Base-by-base conservation (phyloP, 1,139 yeast genomes). In the Suhomyces bribrorum region DNA sequence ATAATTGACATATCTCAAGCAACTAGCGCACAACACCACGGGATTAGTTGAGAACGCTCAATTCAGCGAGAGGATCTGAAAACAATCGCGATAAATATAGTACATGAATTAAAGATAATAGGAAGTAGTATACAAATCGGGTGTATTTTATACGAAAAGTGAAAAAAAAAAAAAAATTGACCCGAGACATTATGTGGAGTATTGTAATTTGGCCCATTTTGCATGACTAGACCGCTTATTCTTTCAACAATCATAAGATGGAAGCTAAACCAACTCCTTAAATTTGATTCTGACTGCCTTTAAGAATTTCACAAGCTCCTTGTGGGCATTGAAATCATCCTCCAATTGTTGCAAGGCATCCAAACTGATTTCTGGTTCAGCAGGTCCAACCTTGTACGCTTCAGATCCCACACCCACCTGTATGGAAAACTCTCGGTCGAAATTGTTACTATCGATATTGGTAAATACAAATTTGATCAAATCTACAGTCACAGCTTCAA, bases 361-460 rank as follows among this genome's bases (percentile, higher is more conserved):
- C 0, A 49, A 46, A 1, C 59, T 51, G 8, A 75, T 38, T n/a
- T 35, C 42, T 0, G 80, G 79, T 13, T 36, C 41, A 2, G 70
- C 55, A 7, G 53, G 44, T 3, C 54, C 61, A 2, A 75, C 47
- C 12, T 50, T 50, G 46, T 70, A 72, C 2, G 47, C 38, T 8
- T 65, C 66, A 1, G 57, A 63, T 7, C 67, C 61, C 5, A 76
- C 66, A 37, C 64, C 57, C 34, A 77, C 48, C 16, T 66, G 67
- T 2, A 75, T 48, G 45, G 62, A 52, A 37, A 62, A 73, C 44
- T 66, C 69, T 22, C 59, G 59, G 28, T 64, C 68, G 13, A 61
- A 53, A 39, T 74, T 57, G 26, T 62, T 55, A 11, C 71, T 59
- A 38, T 70, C 75, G n/a, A 77, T 56, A 45, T 75, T 73, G 18